These are phyloP conservation scores for Russula dissimulans DNA, from an alignment of 768 basidiomycete species.

Conservation along the genomic window DNA sequence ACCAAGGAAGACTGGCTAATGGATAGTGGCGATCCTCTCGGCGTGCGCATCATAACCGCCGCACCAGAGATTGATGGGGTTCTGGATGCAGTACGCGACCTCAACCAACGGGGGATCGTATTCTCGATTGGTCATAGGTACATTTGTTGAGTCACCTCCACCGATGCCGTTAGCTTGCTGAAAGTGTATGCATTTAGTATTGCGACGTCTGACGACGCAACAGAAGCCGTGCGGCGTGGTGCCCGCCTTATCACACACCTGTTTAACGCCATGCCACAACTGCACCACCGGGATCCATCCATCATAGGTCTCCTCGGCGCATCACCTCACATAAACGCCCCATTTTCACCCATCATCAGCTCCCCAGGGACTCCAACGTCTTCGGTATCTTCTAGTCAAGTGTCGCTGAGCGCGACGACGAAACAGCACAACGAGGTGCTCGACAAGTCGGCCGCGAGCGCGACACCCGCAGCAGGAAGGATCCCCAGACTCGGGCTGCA, in stretches of 20 bases:
- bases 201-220: conserved; percentile 66
- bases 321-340: conserved; percentile 49
- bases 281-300: conserved; percentile 85
- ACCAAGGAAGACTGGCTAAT: conserved; percentile 62
- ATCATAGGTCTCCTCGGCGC: conserved; percentile 84
- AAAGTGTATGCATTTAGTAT: conserved; percentile 35
- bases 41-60: conserved; percentile 73
- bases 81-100: conserved; percentile 52
- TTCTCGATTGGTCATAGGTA: conserved; percentile 90
- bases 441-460: conserved; percentile 37
- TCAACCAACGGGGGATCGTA: conserved; percentile 55
- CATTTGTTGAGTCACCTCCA: conserved; percentile 6
- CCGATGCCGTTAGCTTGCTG: not conserved
- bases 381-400: conserved; percentile 12
- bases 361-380: conserved; percentile 21
- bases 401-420: conserved; percentile 17
- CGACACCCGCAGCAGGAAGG: conserved; percentile 8
- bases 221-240: conserved; percentile 58
- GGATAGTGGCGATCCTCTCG: conserved; percentile 33
- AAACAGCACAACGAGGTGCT: conserved; percentile 41
- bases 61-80: conserved; percentile 86
- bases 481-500: conserved; percentile 23
- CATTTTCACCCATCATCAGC: conserved; percentile 28
- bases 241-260: conserved; percentile 85
- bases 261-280: conserved; percentile 88